Base-by-base conservation (phyloP, 2,329 filamentous ascomycete genomes). In the Lecanosticta acicola region DNA sequence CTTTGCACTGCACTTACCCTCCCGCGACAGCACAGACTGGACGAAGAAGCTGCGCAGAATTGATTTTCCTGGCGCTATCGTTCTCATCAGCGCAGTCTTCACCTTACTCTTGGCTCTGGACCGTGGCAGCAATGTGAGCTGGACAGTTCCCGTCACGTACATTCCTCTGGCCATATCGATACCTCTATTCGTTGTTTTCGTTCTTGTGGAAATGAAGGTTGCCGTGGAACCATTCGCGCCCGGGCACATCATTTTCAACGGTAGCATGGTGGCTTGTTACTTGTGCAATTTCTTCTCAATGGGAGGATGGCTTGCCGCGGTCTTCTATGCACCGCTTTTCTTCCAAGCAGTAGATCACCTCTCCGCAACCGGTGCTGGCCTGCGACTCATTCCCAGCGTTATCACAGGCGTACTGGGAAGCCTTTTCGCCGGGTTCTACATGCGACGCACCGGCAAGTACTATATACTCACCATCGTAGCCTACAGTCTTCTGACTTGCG, bases 301-400 rank as follows among this genome's bases (percentile, higher is more conserved):
- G 43, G 79, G 73, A 1, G 81, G 77, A 11, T 78, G 72, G 70
- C 64, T 81, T 38, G 75, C 78, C 0, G 68, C 75, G 1, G 54
- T 85, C 3, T 91, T 87, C 70, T 87, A 86, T 66, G 69, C 87
- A n/a, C 84, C 86, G 1, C 71, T 91, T 2, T 87, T 84, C 66
- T 87, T 85, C 66, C 87, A 91, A 66, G 85, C 83, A 3, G 81
- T 84, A 1, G 72, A 83, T 40, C 79, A 78, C 3, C 68, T 81
- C 18, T 76, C 75, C 3, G 82, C 86, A 1, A 81, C 82, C 0
- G 64, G 72, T 43, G 78, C 84, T 3, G 85, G 85, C 1, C 49
- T 84, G 1, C 70, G 81, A 26, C 74, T 91, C 14, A 69, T 91
- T 24, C 85, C 87, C 0, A 74, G 74, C 43, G 84, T 87, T 53